Evolutionary conservation across 2,329 filamentous ascomycete species (phyloP).

Genomic region (Aspergillus terreus): DNA sequence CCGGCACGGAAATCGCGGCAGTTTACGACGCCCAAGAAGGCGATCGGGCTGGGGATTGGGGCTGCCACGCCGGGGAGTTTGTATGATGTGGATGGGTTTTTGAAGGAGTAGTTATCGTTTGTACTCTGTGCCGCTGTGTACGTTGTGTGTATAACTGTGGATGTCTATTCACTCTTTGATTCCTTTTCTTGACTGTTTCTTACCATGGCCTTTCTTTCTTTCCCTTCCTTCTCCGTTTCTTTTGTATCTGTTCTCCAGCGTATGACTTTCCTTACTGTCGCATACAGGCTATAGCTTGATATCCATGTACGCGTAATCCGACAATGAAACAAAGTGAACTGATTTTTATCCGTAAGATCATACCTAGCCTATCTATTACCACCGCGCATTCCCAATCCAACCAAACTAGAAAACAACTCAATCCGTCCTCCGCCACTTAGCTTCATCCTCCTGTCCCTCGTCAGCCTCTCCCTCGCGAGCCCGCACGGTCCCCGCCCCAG

Average conservation of each 20-base stretch:
- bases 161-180: neutral
- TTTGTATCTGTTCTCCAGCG: neutral
- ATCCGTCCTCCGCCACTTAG: conserved; percentile 53
- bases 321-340: neutral
- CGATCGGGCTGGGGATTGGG: conserved; percentile 26
- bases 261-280: neutral
- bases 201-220: neutral
- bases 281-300: conserved; percentile 6
- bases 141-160: neutral
- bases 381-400: neutral
- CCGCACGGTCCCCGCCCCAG: conserved; percentile 64
- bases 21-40: conserved; percentile 26
- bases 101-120: conserved; percentile 28
- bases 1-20: conserved; percentile 11
- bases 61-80: conserved; percentile 43
- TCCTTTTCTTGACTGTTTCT: neutral
- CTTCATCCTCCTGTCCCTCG: conserved; percentile 34
- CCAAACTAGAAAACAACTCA: conserved; percentile 14
- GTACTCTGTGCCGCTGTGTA: neutral
- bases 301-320: conserved; percentile 17
- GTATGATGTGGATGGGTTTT: conserved; percentile 42
- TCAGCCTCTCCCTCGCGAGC: conserved; percentile 47
- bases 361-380: neutral
- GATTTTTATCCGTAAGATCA: neutral
- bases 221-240: neutral